Conservation (phyloP, 2,329 filamentous ascomycete species). For the Stachybotrys chartarum region DNA sequence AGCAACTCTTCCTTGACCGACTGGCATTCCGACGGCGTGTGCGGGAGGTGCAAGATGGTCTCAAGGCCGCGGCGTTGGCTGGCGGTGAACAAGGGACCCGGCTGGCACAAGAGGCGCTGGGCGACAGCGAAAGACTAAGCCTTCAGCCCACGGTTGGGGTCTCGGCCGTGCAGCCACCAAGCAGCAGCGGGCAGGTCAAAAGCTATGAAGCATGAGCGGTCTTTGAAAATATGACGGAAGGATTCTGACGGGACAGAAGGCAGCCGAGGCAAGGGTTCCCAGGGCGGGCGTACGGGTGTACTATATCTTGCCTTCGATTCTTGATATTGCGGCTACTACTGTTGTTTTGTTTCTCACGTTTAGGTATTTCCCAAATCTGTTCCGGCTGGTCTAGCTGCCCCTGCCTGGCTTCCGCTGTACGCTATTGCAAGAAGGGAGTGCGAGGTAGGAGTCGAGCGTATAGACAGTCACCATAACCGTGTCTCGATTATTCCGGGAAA, state of each 20-base stretch:
- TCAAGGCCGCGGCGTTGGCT: constrained; percentile 47
- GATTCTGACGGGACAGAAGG: neutral
- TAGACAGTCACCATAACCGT: no score
- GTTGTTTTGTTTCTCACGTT: no score
- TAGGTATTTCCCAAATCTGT: no score
- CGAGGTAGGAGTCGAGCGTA: no score
- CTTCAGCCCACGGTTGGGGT: constrained; percentile 40
- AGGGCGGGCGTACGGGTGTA: neutral
- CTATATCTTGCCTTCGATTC: neutral
- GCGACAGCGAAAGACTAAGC: constrained; percentile 44
- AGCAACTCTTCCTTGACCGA: constrained; percentile 89
- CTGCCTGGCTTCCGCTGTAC: no score
- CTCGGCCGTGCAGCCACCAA: constrained; percentile 45
- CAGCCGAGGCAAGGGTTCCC: neutral
- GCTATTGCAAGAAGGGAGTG: no score
- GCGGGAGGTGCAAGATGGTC: constrained; percentile 68
- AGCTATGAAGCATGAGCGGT: constrained; percentile 43
- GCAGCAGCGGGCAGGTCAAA: constrained; percentile 48
- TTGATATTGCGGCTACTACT: neutral
- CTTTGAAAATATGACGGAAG: neutral
- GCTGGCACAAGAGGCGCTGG: constrained; percentile 37
- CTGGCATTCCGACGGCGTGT: constrained; percentile 85
- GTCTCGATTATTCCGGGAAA: no score
- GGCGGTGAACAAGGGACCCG: constrained; percentile 44
- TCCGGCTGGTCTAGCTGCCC: no score